Evolutionary conservation across 2,329 filamentous ascomycete genomes (phyloP), one percentile per base, ranked within the genome.

Genomic region (Leptographium lundbergii): DNA sequence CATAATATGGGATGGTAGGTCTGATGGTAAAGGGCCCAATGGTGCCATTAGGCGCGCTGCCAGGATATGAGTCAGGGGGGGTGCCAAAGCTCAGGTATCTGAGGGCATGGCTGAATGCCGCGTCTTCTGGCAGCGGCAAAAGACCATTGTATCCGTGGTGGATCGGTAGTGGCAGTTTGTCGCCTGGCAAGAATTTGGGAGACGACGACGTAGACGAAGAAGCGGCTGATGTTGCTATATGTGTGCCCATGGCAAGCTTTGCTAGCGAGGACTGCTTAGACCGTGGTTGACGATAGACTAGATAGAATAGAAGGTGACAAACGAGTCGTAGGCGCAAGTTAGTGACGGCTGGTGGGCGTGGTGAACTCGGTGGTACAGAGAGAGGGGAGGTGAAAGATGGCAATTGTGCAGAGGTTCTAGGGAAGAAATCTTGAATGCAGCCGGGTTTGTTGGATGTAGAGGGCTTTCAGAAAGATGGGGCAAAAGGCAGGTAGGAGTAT

Each of bases 21-120:
- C 69, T 68, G 47, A 69, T 67, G 62, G 67, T 67, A 50, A 70
- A 62, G 22, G 67, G 61, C 32, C 53, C 57, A 54, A 64, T 58
- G 53, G 61, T 62, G 57, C 63, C 63, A 57, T 75, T 74, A 63
- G 74, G 66, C 61, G 76, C 72, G 63, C 75, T 73, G 11, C 32
- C 27, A 10, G 36, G 14, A n/a, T 36, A 7, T 9, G 32, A 36
- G 29, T 54, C 29, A 22, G 27, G 29, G 24, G 51, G 17, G 22
- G 17, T 27, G 51, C 48, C 24, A 25, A 51, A n/a, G 17, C 17
- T 56, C 19, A 47, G 66, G 50, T 71, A 73, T 64, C 69, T 69
- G 57, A 73, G 61, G 1, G 69, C 69, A 58, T 67, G 66, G 24
- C 32, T 42, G 52, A 69, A 61, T 13, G 64, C 61, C 3, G 67